phyloP scores from a whole-genome alignment of 495 filamentous ascomycete species.

The Hypoxylon perforatum region DNA sequence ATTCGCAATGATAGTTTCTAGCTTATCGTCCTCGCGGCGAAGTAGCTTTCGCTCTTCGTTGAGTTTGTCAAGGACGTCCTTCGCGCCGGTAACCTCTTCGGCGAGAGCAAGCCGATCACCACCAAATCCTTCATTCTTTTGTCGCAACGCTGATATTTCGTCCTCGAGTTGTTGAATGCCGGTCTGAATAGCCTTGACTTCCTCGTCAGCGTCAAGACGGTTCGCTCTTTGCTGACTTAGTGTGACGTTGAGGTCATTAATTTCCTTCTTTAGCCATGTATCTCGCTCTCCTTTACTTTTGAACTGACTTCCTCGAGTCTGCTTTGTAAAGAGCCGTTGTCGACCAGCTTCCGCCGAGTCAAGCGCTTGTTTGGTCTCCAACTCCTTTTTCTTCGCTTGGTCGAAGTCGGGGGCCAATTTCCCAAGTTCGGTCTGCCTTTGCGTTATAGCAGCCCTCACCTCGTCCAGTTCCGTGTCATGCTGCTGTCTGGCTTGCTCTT shows the following conservation, averaged over 20 bases:
- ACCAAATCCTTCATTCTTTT: constrained; percentile 81
- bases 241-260: constrained; percentile 80
- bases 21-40: constrained; percentile 88
- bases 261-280: constrained; percentile 80
- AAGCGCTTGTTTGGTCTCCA: constrained; percentile 72
- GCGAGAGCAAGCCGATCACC: constrained; percentile 76
- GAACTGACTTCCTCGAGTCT: constrained; percentile 89
- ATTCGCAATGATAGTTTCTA: constrained; percentile 79
- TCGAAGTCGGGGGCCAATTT: constrained; percentile 80
- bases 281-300: constrained; percentile 89
- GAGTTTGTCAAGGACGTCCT: constrained; percentile 81
- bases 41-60: constrained; percentile 91
- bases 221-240: constrained; percentile 84
- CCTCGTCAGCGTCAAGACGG: constrained; percentile 82
- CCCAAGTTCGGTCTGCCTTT: constrained; percentile 79
- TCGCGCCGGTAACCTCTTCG: constrained; percentile 78
- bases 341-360: constrained; percentile 79
- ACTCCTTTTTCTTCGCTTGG: constrained; percentile 77
- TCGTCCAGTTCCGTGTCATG: constrained; percentile 79
- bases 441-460: constrained; percentile 78
- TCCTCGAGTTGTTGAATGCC: constrained; percentile 77
- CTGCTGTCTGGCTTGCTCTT: constrained; percentile 72
- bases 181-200: constrained; percentile 78
- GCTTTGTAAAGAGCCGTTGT: constrained; percentile 90
- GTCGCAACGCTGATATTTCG: constrained; percentile 74